These are phyloP conservation scores for Spergularia marina DNA, from an alignment of 148 eudicot species.

Conservation along the genomic window DNA sequence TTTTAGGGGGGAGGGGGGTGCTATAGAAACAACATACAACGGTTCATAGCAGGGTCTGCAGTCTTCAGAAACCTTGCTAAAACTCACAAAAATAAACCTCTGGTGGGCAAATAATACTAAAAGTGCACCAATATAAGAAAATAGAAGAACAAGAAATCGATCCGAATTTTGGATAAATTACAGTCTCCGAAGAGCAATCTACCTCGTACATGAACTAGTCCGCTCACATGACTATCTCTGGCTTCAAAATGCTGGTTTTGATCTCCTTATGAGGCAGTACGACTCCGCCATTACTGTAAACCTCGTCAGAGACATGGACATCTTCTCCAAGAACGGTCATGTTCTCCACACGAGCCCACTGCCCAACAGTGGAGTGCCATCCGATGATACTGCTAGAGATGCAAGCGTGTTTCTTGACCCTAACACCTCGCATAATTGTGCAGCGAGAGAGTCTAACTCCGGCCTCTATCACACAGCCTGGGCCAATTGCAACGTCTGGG, in stretches of 20 bases:
- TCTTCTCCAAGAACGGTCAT: constrained; percentile 92
- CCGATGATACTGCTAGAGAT: constrained; percentile 78
- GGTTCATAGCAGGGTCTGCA: not conserved
- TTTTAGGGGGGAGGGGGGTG: not conserved
- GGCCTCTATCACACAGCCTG: constrained; percentile 83
- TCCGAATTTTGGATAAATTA: constrained; percentile 18
- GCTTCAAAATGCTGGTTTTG: constrained; percentile 82
- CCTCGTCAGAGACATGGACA: constrained; percentile 80
- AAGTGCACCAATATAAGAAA: not conserved
- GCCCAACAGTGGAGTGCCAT: constrained; percentile 95
- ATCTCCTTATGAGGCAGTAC: constrained; percentile 92
- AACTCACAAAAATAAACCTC: not conserved
- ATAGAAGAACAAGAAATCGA: not conserved
- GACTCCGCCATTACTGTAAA: constrained; percentile 86
- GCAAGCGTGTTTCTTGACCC: constrained; percentile 80
- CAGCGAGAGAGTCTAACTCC: constrained; percentile 90
- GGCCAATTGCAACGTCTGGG: constrained; percentile 92
- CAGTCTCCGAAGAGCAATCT: constrained; percentile 20
- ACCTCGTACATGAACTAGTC: not conserved
- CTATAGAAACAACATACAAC: constrained; percentile 2
- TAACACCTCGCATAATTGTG: constrained; percentile 87
- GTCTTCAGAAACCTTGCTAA: constrained; percentile 11
- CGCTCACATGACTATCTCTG: constrained; percentile 88
- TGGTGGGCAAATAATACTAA: not conserved
- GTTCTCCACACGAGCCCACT: constrained; percentile 87